Percentiles rank a stretch among this genome's conserved stretches.
phyloP scores from a whole-genome alignment of 306 rosid species.

The Vigna hirtella region DNA sequence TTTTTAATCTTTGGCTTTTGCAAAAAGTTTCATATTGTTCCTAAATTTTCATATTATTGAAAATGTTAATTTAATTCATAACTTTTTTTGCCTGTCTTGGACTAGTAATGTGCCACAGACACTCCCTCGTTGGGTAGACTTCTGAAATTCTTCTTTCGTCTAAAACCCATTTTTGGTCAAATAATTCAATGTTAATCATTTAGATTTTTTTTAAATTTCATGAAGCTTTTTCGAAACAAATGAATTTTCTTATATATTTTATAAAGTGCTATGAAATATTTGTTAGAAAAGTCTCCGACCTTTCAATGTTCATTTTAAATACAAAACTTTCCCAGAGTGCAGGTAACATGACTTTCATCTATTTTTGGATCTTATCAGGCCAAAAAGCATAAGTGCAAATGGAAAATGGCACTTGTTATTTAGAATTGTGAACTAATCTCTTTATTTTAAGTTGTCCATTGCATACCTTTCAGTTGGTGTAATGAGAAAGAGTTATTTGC shows the following conservation, averaged over 20 bases:
- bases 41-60: background rate
- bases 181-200: background rate
- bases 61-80: too few species aligned
- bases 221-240: too few species aligned
- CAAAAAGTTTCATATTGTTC: background rate
- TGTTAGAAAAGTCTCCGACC: too few species aligned
- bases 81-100: constrained; percentile 58
- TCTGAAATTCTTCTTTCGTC: constrained; percentile 70
- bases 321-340: too few species aligned
- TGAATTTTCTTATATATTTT: too few species aligned
- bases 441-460: constrained; percentile 5
- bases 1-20: too few species aligned
- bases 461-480: constrained; percentile 58
- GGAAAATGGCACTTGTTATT: constrained; percentile 32
- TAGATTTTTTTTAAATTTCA: too few species aligned
- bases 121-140: constrained; percentile 61
- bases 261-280: too few species aligned
- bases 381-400: constrained; percentile 27
- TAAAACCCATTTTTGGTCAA: constrained; percentile 19
- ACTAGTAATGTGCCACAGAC: constrained; percentile 66
- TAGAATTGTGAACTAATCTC: constrained; percentile 43
- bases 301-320: too few species aligned
- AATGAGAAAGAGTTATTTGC: constrained; percentile 71
- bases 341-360: background rate
- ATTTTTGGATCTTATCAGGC: background rate